Percentiles rank a stretch among this genome's conserved stretches.
These are phyloP conservation scores for Rhytidiadelphus loreus DNA, from an alignment of 225 moss, liverwort and hornwort genomes.

Conservation along the genomic window DNA sequence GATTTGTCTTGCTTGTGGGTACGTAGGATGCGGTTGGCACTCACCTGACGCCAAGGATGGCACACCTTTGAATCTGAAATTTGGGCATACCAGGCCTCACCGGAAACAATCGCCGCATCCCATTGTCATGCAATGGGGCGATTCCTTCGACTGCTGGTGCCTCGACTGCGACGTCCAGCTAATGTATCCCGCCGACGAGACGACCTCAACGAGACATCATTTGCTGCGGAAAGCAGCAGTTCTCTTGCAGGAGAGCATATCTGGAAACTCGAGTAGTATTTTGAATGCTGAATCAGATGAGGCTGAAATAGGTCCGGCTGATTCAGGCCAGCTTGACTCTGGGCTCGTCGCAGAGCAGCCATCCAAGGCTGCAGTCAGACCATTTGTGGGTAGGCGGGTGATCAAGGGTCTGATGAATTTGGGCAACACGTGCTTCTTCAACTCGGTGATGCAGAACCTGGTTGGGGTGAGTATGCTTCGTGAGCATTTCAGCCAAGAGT, in stretches of 20 bases:
- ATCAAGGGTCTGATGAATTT: slow-evolving; percentile 76
- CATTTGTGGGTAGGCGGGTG: slow-evolving; percentile 25
- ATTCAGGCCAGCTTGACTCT: background rate
- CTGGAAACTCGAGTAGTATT: background rate
- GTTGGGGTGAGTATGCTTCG: slow-evolving; percentile 68
- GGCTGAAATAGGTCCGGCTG: background rate
- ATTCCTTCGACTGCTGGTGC: slow-evolving; percentile 46
- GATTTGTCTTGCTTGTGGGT: slow-evolving; percentile 61
- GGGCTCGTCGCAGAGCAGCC: background rate
- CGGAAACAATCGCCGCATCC: slow-evolving; percentile 35
- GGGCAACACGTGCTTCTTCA: slow-evolving; percentile 90
- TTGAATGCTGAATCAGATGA: background rate
- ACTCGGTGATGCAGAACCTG: slow-evolving; percentile 94
- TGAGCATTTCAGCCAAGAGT: slow-evolving; percentile 43
- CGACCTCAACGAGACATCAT: background rate
- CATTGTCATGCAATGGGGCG: slow-evolving; percentile 43
- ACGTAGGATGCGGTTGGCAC: slow-evolving; percentile 33
- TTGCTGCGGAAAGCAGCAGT: slow-evolving; percentile 29
- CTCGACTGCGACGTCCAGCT: slow-evolving; percentile 28
- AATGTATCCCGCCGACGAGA: background rate
- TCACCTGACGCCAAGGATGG: background rate
- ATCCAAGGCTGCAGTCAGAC: background rate
- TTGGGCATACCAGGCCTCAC: slow-evolving; percentile 37
- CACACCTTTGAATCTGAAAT: background rate
- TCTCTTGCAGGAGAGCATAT: slow-evolving; percentile 24